These are phyloP conservation scores for Piper longum DNA, from an alignment of 164 flowering plant species.

Conservation along the genomic window DNA sequence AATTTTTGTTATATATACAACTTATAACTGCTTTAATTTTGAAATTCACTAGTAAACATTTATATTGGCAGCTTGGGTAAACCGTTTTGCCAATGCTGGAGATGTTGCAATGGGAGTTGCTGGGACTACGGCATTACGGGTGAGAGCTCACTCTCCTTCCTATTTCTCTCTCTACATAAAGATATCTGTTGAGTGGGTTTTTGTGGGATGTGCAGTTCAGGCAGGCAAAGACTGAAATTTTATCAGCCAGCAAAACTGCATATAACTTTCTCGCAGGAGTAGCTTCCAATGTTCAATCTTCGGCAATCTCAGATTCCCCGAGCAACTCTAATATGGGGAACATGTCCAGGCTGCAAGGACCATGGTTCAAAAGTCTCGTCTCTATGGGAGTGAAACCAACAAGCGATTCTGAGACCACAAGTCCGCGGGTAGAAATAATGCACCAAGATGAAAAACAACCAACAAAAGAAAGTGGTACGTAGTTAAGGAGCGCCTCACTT, in stretches of 20 bases:
- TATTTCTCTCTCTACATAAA: not conserved
- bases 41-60: not conserved
- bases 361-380: slow-evolving; percentile 62
- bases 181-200: not conserved
- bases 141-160: slow-evolving; percentile 15
- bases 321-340: slow-evolving; percentile 35
- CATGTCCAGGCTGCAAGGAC: slow-evolving; percentile 42
- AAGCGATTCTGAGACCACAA: slow-evolving; percentile 37
- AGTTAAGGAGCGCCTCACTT: not conserved
- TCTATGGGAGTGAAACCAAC: slow-evolving; percentile 52
- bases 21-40: no score
- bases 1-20: no score
- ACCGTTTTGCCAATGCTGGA: slow-evolving; percentile 97
- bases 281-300: slow-evolving; percentile 20
- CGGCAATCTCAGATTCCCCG: slow-evolving; percentile 30
- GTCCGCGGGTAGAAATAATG: slow-evolving; percentile 18
- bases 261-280: slow-evolving; percentile 47
- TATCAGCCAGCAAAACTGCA: slow-evolving; percentile 87
- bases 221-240: slow-evolving; percentile 90
- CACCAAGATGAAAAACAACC: slow-evolving; percentile 13
- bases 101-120: slow-evolving; percentile 95
- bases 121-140: slow-evolving; percentile 76
- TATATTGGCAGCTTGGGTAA: slow-evolving; percentile 72
- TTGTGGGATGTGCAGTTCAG: slow-evolving; percentile 36
- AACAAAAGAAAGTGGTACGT: not conserved